phyloP scores from a whole-genome alignment of 148 eudicot species.

The Spergularia bocconei region DNA sequence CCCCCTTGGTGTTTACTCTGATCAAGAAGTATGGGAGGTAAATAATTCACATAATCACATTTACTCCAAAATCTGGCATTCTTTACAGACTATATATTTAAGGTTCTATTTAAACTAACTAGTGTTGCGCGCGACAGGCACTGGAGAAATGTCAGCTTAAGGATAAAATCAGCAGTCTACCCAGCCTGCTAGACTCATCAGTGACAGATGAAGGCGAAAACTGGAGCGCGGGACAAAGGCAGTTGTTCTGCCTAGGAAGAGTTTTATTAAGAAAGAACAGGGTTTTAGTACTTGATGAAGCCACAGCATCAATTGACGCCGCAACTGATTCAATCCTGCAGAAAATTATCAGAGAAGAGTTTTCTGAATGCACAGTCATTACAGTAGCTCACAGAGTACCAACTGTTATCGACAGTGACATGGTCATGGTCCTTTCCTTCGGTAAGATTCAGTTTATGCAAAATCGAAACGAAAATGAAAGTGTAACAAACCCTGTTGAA shows the following conservation, averaged over 20 bases:
- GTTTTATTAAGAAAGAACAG: constrained; percentile 51
- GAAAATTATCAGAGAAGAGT: constrained; percentile 50
- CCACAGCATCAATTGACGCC: constrained; percentile 61
- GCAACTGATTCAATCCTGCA: constrained; percentile 52
- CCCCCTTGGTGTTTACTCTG: constrained; percentile 55
- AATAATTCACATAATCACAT: too few species aligned
- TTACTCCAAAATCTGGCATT: too few species aligned
- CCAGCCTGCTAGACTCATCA: constrained; percentile 59
- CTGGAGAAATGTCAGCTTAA: constrained; percentile 75
- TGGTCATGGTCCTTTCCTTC: constrained; percentile 65
- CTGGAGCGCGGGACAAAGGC: constrained; percentile 59
- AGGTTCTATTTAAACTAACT: not conserved
- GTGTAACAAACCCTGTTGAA: too few species aligned
- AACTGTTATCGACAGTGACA: constrained; percentile 58
- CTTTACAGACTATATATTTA: not conserved
- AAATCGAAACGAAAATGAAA: too few species aligned
- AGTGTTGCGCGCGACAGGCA: constrained; percentile 36
- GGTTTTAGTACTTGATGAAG: constrained; percentile 66
- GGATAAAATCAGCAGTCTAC: constrained; percentile 48
- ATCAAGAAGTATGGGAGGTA: constrained; percentile 66
- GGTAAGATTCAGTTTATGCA: constrained; percentile 33
- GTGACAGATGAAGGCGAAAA: constrained; percentile 62
- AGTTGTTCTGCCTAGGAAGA: constrained; percentile 62
- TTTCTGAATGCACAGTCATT: constrained; percentile 50
- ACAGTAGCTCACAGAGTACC: constrained; percentile 72